phyloP scores from a whole-genome alignment of 2,329 filamentous ascomycete species.

The Microcera coccophila region DNA sequence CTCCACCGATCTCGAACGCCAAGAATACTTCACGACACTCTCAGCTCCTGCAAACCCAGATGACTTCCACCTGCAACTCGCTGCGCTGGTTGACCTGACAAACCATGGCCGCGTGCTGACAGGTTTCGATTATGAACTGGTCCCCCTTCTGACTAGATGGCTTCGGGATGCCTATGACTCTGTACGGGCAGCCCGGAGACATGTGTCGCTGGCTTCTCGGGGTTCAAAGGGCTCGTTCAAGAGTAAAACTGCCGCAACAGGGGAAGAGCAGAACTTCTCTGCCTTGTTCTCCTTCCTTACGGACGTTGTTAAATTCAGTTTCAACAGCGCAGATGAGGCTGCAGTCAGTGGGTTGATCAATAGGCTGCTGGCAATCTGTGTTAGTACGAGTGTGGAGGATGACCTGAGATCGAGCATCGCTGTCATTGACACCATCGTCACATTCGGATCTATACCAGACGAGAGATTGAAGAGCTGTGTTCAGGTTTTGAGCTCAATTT shows the following conservation, averaged over 20 bases:
- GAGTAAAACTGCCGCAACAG: slow-evolving; percentile 35
- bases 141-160: slow-evolving; percentile 60
- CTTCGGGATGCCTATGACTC: slow-evolving; percentile 53
- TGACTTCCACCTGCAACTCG: slow-evolving; percentile 65
- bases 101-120: slow-evolving; percentile 58
- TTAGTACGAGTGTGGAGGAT: slow-evolving; percentile 59
- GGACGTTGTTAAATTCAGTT: slow-evolving; percentile 72
- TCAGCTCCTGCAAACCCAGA: slow-evolving; percentile 53
- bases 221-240: slow-evolving; percentile 37
- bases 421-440: slow-evolving; percentile 67
- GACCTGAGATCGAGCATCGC: slow-evolving; percentile 65
- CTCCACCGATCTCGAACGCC: slow-evolving; percentile 63
- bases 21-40: slow-evolving; percentile 62
- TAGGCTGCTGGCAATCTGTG: slow-evolving; percentile 62
- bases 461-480: slow-evolving; percentile 62
- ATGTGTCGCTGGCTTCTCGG: slow-evolving; percentile 36
- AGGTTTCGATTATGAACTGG: slow-evolving; percentile 64
- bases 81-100: slow-evolving; percentile 58
- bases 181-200: slow-evolving; percentile 49
- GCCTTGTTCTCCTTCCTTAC: slow-evolving; percentile 62
- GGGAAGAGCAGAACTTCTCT: slow-evolving; percentile 59
- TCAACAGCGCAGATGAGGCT: slow-evolving; percentile 61
- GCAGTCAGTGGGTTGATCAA: slow-evolving; percentile 60
- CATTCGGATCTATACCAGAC: slow-evolving; percentile 65
- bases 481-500: slow-evolving; percentile 68